Evolutionary conservation across 257 asterid genomes (phyloP).

Genomic region (Plantago elongata): DNA sequence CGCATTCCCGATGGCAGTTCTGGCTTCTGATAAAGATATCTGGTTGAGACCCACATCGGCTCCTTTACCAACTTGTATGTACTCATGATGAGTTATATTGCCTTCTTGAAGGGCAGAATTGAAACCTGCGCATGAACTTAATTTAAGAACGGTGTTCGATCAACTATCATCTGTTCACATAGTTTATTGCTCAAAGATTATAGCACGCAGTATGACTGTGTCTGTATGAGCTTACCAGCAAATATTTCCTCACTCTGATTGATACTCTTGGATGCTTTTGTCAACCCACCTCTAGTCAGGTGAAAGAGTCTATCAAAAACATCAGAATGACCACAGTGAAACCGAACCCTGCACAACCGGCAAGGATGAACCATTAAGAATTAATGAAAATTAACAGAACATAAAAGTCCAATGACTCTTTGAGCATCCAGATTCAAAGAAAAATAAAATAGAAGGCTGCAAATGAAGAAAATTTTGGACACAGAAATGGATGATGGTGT

Average conservation of each 20-base stretch:
- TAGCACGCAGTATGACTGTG: not conserved
- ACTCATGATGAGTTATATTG: slow-evolving; percentile 96
- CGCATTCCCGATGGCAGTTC: slow-evolving; percentile 94
- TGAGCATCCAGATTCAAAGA: not conserved
- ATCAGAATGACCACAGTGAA: slow-evolving; percentile 98
- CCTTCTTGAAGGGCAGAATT: slow-evolving; percentile 98
- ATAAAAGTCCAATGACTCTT: too few relatives aligned
- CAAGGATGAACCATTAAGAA: too few relatives aligned
- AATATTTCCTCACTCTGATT: slow-evolving; percentile 93
- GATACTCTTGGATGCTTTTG: slow-evolving; percentile 91
- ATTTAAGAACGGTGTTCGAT: slow-evolving; percentile 6
- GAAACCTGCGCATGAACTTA: slow-evolving; percentile 49
- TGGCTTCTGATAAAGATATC: slow-evolving; percentile 92
- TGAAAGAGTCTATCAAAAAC: slow-evolving; percentile 95
- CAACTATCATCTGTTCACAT: slow-evolving; percentile 10
- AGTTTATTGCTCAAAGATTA: not conserved
- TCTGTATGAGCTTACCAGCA: slow-evolving; percentile 57
- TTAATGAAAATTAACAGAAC: too few relatives aligned
- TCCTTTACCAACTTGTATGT: slow-evolving; percentile 99
- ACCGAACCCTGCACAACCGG: slow-evolving; percentile 74
- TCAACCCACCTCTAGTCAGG: slow-evolving; percentile 91
- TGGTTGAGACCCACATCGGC: slow-evolving; percentile 93
- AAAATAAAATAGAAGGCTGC: not conserved
- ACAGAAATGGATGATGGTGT: not conserved
- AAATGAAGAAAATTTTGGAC: not conserved